Conservation (phyloP, 106 monocot species). For the Acorus gramineus region DNA sequence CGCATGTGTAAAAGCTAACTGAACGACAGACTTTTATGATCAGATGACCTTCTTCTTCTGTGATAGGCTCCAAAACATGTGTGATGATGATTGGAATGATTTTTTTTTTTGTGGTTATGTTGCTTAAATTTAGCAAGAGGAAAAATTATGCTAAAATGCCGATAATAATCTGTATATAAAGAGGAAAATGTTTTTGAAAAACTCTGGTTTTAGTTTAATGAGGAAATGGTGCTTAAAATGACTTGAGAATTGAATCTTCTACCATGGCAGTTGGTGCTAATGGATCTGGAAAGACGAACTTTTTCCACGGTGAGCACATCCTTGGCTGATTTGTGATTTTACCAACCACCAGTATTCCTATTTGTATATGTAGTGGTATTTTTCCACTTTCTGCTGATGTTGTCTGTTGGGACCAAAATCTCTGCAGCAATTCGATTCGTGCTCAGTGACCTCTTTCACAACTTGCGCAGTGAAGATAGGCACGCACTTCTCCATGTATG, state of each 20-base stretch:
- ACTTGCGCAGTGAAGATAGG: conserved; percentile 82
- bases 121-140: no score
- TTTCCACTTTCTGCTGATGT: conserved; percentile 1
- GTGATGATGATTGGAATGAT: no score
- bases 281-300: conserved; percentile 99
- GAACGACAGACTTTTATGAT: no score
- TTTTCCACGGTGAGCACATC: conserved; percentile 77
- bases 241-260: neutral
- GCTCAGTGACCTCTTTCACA: conserved; percentile 93
- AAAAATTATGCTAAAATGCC: no score
- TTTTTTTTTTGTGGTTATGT: no score
- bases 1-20: no score
- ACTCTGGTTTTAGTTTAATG: neutral
- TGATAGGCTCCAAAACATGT: no score
- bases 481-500: conserved; percentile 94
- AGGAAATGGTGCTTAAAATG: neutral
- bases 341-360: neutral
- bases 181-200: no score
- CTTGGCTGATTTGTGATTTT: neutral
- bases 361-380: neutral
- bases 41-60: no score
- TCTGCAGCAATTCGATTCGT: conserved; percentile 89
- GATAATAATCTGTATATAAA: no score
- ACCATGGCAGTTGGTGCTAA: conserved; percentile 83
- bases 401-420: conserved; percentile 2